Evolutionary conservation across 441 rosid genomes (phyloP).

Genomic region (Arabidopsis lyrata): DNA sequence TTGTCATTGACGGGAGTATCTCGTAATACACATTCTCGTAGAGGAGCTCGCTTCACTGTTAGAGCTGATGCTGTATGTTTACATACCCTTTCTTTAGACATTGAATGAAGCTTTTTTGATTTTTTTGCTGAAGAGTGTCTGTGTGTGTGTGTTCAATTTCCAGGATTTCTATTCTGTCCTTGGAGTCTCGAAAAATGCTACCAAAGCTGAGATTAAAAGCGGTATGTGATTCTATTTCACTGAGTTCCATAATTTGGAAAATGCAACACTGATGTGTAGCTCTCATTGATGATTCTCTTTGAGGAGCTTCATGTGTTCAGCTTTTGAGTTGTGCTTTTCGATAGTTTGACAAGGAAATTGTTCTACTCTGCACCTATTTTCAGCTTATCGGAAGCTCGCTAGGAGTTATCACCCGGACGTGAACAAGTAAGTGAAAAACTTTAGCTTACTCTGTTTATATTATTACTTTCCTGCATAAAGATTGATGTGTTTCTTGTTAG

Average conservation of each 20-base stretch:
- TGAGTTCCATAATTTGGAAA: neutral
- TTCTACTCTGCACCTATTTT: constrained; percentile 36
- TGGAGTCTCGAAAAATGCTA: constrained; percentile 88
- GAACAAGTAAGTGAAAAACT: constrained; percentile 76
- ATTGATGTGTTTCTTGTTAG: constrained; percentile 12
- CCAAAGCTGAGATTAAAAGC: constrained; percentile 95
- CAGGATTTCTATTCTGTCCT: constrained; percentile 96
- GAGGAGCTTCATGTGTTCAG: constrained; percentile 8
- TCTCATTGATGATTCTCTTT: constrained; percentile 7
- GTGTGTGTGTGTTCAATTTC: constrained; percentile 33
- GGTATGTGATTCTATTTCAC: constrained; percentile 57
- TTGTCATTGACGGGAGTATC: constrained; percentile 55
- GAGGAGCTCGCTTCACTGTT: constrained; percentile 74
- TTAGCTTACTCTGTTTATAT: neutral
- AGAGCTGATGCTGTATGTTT: constrained; percentile 87
- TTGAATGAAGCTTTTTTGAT: neutral
- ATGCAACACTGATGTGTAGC: constrained; percentile 6
- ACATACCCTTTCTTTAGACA: constrained; percentile 25
- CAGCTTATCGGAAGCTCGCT: constrained; percentile 97
- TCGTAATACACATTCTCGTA: constrained; percentile 50
- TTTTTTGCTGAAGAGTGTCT: constrained; percentile 18
- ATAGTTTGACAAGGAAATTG: constrained; percentile 21
- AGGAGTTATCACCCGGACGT: constrained; percentile 96
- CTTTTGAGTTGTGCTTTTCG: constrained; percentile 19
- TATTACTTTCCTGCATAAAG: constrained; percentile 18